Evolutionary conservation across 2,329 filamentous ascomycete species (phyloP).

Genomic region (Talaromyces sp.): DNA sequence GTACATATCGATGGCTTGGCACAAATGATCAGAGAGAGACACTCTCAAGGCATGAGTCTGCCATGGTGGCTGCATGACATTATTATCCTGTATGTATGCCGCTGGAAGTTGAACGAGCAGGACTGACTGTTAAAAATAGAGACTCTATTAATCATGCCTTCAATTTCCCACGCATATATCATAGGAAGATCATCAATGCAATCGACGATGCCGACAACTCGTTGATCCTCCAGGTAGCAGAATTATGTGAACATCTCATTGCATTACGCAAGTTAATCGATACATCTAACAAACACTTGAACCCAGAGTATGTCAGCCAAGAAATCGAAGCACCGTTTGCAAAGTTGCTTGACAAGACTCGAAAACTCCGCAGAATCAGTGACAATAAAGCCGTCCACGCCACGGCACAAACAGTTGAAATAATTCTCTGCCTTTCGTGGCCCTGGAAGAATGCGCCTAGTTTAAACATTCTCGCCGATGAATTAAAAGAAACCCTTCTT

Average conservation of each 20-base stretch:
- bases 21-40: slow-evolving; percentile 1
- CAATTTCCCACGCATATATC: slow-evolving; percentile 17
- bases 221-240: not conserved
- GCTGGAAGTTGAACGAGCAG: not conserved
- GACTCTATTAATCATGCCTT: slow-evolving; percentile 21
- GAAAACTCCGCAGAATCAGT: not conserved
- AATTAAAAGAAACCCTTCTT: slow-evolving; percentile 16
- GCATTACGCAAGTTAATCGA: not conserved
- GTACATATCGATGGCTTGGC: slow-evolving; percentile 5
- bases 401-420: not conserved
- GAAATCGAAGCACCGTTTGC: not conserved
- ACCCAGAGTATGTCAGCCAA: not conserved
- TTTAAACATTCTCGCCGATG: slow-evolving; percentile 9
- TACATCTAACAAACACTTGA: not conserved
- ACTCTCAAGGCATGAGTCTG: not conserved
- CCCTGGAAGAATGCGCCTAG: not conserved
- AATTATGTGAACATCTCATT: not conserved
- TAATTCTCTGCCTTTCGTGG: slow-evolving; percentile 1
- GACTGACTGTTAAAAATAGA: slow-evolving; percentile 16
- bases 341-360: not conserved
- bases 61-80: slow-evolving; percentile 7
- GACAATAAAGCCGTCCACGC: not conserved
- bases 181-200: slow-evolving; percentile 2
- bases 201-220: slow-evolving; percentile 2
- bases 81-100: not conserved